Evolutionary conservation across 768 basidiomycete genomes (phyloP).

Genomic region (Boletus bicolor): DNA sequence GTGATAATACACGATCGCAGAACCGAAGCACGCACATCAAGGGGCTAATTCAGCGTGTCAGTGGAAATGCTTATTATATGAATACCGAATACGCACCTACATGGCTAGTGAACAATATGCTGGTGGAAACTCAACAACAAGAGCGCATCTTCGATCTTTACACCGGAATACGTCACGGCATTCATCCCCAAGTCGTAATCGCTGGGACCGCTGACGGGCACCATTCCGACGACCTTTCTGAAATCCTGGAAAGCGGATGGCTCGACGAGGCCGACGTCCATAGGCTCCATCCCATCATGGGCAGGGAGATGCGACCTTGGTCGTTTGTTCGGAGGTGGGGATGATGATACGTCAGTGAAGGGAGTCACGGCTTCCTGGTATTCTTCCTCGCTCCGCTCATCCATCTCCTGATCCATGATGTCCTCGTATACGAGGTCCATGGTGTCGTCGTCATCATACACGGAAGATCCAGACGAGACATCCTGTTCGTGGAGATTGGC

Average conservation of each 20-base stretch:
- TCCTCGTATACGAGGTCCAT: conserved; percentile 50
- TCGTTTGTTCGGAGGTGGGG: conserved; percentile 34
- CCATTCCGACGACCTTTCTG: conserved; percentile 41
- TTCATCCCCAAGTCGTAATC: conserved; percentile 29
- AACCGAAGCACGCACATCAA: conserved; percentile 13
- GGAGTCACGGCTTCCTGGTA: conserved; percentile 74
- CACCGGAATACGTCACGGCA: conserved; percentile 43
- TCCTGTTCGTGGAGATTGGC: conserved; percentile 43
- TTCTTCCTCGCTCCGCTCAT: conserved; percentile 61
- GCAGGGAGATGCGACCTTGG: conserved; percentile 29
- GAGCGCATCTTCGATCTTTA: conserved; percentile 71
- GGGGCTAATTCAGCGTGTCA: conserved; percentile 17
- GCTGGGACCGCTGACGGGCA: conserved; percentile 15
- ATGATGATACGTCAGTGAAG: conserved; percentile 50
- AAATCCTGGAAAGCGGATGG: conserved; percentile 44
- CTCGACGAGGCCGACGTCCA: conserved; percentile 38
- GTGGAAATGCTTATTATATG: background rate
- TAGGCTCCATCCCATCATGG: conserved; percentile 28
- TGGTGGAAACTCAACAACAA: conserved; percentile 74
- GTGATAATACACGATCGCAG: conserved; percentile 22
- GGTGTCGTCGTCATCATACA: conserved; percentile 39
- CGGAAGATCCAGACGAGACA: conserved; percentile 51
- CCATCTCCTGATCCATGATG: conserved; percentile 49
- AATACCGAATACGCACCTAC: conserved; percentile 20
- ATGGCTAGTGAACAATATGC: conserved; percentile 51